A percentile compares a stretch with the other conserved stretches of the same genome.
These are phyloP conservation scores for Suillus subaureus DNA, from an alignment of 768 basidiomycete genomes.

Conservation along the genomic window DNA sequence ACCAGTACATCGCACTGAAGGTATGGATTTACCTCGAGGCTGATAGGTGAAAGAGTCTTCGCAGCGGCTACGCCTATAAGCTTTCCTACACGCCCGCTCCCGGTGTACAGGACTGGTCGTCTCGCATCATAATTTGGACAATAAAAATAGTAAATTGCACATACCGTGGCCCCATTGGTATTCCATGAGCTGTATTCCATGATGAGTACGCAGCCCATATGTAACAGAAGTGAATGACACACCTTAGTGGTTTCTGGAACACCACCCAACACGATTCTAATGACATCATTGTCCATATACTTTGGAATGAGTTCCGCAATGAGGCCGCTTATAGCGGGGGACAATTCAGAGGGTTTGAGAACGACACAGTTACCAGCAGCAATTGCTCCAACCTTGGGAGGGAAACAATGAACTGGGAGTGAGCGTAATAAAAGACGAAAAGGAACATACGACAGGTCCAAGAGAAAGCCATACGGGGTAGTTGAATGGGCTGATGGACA, in stretches of 20 bases:
- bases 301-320: slow-evolving; percentile 69
- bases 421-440: background rate
- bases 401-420: background rate
- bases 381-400: slow-evolving; percentile 62
- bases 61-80: slow-evolving; percentile 77
- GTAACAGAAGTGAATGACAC: background rate
- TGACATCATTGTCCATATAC: slow-evolving; percentile 70
- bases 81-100: slow-evolving; percentile 58
- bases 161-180: slow-evolving; percentile 67
- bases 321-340: slow-evolving; percentile 56
- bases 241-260: slow-evolving; percentile 65
- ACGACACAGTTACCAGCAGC: slow-evolving; percentile 76
- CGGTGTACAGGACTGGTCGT: slow-evolving; percentile 54
- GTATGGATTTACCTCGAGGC: slow-evolving; percentile 46
- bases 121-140: slow-evolving; percentile 1
- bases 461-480: slow-evolving; percentile 67
- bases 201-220: background rate
- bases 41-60: slow-evolving; percentile 71
- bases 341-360: slow-evolving; percentile 77
- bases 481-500: slow-evolving; percentile 77
- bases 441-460: slow-evolving; percentile 53
- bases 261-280: slow-evolving; percentile 71
- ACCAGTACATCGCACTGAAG: background rate
- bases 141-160: slow-evolving; percentile 6
- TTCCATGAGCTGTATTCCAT: slow-evolving; percentile 57